Percentiles rank a stretch among this genome's conserved stretches.
phyloP scores from a whole-genome alignment of 805 yeast genomes.

The Kregervanrija pseudodelftensis region DNA sequence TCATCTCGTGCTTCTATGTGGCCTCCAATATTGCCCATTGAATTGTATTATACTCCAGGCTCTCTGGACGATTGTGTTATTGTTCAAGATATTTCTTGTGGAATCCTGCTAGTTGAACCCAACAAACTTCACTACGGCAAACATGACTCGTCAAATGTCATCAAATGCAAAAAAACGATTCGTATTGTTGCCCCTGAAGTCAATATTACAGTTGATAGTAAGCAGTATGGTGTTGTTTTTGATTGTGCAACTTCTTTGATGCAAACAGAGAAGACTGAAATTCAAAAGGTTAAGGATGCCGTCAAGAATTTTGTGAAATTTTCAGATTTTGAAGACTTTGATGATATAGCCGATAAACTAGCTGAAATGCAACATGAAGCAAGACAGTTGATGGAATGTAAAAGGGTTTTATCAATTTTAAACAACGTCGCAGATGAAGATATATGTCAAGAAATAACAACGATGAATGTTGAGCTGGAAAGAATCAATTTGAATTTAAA shows the following conservation, averaged over 20 bases:
- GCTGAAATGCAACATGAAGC: slow-evolving; percentile 17
- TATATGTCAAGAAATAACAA: slow-evolving; percentile 5
- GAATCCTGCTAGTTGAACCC: slow-evolving; percentile 41
- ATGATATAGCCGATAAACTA: slow-evolving; percentile 14
- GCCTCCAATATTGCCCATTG: slow-evolving; percentile 67
- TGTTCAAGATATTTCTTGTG: slow-evolving; percentile 47
- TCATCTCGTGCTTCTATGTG: slow-evolving; percentile 31
- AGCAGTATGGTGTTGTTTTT: slow-evolving; percentile 49
- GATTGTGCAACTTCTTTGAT: slow-evolving; percentile 40
- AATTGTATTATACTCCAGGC: slow-evolving; percentile 47
- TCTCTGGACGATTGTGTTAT: slow-evolving; percentile 37
- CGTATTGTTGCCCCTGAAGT: slow-evolving; percentile 35
- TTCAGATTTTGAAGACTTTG: slow-evolving; percentile 21
- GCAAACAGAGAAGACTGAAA: slow-evolving; percentile 28
- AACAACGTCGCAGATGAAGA: not conserved
- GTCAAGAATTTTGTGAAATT: slow-evolving; percentile 27
- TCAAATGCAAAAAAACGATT: slow-evolving; percentile 12
- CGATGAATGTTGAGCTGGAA: slow-evolving; percentile 24
- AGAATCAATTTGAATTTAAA: slow-evolving; percentile 17
- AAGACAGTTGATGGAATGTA: slow-evolving; percentile 17
- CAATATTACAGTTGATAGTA: slow-evolving; percentile 46
- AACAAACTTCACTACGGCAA: slow-evolving; percentile 41
- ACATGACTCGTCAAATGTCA: slow-evolving; percentile 11
- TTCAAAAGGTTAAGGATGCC: slow-evolving; percentile 33
- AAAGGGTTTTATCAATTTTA: slow-evolving; percentile 13